Evolutionary conservation across 2,329 filamentous ascomycete genomes (phyloP), one percentile per base, ranked within the genome.

Genomic region (Niveomyces coronatus): DNA sequence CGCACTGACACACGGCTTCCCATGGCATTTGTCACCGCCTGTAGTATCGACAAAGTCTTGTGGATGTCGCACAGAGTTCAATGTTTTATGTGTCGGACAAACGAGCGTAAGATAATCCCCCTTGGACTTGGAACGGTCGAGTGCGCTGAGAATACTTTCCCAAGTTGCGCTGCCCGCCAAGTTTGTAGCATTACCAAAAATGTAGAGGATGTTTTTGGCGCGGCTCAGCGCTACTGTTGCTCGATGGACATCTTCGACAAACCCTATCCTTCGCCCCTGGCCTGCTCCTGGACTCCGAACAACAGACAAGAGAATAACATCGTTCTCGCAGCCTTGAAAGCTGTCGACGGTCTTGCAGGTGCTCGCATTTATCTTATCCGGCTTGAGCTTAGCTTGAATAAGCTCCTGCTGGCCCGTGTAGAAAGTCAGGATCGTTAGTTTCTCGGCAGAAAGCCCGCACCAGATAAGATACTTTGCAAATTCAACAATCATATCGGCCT

Each of bases 251-350:
- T 82, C 76, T 2, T 70, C 66, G 2, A 94, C 64, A 47, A 94
- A 95, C 0, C 88, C 88, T 20, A 87, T 79, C 10, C 1, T 49
- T 50, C 27, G 50, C 47, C 1, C 46, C 47, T 4, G 61, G 52
- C 2, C 61, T 49, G 2, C 53, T 46, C 24, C 80, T 3, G 22
- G 82, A 45, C 80, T 87, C 30, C 88, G 74, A 3, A 91, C 86
- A 0, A 94, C 63, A 0, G 87, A 94, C 0, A 94, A 63, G 2
- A 94, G 54, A 9, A 95, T 68, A 8, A 94, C 67, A 17, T 88
- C 82, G 44, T 94, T 94, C 53, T 94, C 86, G 49, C 94, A 86
- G 10, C 87, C 87, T 55, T 94, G 87, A 51, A 89, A 94, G 0
- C 82, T 85, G 51, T 94, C 88, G 0, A 95, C 84, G 0, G 87